phyloP scores from a whole-genome alignment of 2,329 filamentous ascomycete species.

The Colletotrichum sublineola region DNA sequence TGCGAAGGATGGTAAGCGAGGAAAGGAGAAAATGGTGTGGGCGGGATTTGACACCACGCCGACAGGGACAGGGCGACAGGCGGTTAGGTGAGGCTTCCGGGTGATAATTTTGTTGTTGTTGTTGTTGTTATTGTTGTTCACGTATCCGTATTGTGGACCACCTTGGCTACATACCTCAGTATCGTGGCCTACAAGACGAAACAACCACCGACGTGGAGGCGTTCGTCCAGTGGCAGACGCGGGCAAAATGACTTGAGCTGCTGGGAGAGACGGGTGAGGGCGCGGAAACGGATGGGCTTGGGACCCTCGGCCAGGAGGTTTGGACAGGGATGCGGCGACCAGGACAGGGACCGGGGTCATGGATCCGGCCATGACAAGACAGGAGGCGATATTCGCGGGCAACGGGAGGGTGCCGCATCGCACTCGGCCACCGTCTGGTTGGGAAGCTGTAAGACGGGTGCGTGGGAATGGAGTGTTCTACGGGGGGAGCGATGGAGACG shows the following conservation, averaged over 20 bases:
- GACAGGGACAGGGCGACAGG: not conserved
- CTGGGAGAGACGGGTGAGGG: conserved; percentile 2
- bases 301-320: conserved; percentile 19
- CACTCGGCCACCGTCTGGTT: conserved; percentile 11
- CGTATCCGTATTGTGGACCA: too few species aligned
- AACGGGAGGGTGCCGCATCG: conserved; percentile 10
- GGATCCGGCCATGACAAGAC: conserved; percentile 30
- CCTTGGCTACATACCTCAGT: too few species aligned
- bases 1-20: conserved; percentile 24
- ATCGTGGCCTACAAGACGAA: not conserved
- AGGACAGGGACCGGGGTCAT: conserved; percentile 39
- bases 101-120: too few species aligned
- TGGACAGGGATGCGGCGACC: conserved; percentile 18
- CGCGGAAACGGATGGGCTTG: conserved; percentile 38
- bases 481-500: too few species aligned
- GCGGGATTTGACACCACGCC: not conserved
- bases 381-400: conserved; percentile 28
- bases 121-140: too few species aligned
- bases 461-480: conserved; percentile 2
- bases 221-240: conserved; percentile 17
- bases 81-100: too few species aligned
- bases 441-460: conserved; percentile 16
- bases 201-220: not conserved
- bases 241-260: conserved; percentile 1
- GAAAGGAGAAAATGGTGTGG: conserved; percentile 3